Percentiles rank a stretch among this genome's conserved stretches.
These are phyloP conservation scores for Rubia balearica DNA, from an alignment of 305 asterid genomes.

Conservation along the genomic window DNA sequence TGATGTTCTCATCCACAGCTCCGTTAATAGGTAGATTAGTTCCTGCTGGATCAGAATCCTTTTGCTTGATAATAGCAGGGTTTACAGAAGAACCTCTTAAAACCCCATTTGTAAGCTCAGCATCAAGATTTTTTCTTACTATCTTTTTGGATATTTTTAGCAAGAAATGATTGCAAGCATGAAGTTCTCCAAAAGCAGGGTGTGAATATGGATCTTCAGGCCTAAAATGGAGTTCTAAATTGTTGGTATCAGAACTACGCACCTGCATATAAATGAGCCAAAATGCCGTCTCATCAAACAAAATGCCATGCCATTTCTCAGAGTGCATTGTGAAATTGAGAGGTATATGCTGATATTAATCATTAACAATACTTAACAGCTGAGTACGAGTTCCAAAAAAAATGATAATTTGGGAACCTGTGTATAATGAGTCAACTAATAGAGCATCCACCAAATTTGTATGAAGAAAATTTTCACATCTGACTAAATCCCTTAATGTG, in stretches of 20 bases:
- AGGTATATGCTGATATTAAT: not conserved
- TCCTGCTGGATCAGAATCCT: slow-evolving; percentile 27
- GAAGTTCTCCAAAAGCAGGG: slow-evolving; percentile 71
- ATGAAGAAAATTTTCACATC: not conserved
- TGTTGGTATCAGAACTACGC: slow-evolving; percentile 53
- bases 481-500: not conserved
- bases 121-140: slow-evolving; percentile 25
- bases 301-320: not conserved
- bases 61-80: slow-evolving; percentile 25
- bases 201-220: slow-evolving; percentile 97
- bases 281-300: not conserved
- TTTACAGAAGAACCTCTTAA: slow-evolving; percentile 25
- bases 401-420: not conserved
- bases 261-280: slow-evolving; percentile 32
- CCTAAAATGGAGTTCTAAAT: slow-evolving; percentile 73
- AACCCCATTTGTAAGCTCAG: slow-evolving; percentile 20
- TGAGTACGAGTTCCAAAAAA: not conserved
- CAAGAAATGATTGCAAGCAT: slow-evolving; percentile 50
- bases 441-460: not conserved
- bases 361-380: not conserved
- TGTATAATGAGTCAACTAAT: not conserved
- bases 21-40: slow-evolving; percentile 19
- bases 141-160: slow-evolving; percentile 58
- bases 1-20: slow-evolving; percentile 29
- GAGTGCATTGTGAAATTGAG: not conserved